phyloP scores from a whole-genome alignment of 1,284 basidiomycete genomes.

The Crucibulum cyathiforme region DNA sequence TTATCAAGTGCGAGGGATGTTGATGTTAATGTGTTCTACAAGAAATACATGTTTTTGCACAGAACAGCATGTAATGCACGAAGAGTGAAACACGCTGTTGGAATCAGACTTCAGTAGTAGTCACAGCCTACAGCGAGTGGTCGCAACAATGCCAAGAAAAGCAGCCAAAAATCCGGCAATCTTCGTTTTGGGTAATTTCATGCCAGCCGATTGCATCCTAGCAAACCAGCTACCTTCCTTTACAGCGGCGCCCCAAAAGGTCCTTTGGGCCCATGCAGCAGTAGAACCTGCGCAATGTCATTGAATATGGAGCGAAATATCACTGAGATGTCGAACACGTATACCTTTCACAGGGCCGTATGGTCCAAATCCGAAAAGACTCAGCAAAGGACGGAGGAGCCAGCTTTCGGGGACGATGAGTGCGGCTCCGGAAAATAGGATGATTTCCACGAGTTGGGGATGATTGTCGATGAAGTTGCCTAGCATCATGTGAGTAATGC shows the following conservation, averaged over 20 bases:
- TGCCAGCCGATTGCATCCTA: constrained; percentile 17
- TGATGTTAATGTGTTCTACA: too few species aligned
- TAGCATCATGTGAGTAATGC: neutral
- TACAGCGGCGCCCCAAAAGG: constrained; percentile 22
- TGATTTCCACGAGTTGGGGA: constrained; percentile 19
- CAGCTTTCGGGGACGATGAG: constrained; percentile 24
- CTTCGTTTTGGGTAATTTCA: constrained; percentile 6
- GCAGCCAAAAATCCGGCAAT: too few species aligned
- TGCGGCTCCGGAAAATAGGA: constrained; percentile 17
- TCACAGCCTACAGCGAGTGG: too few species aligned
- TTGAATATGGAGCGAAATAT: neutral
- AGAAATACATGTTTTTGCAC: too few species aligned
- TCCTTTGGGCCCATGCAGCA: constrained; percentile 27
- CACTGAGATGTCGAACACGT: neutral
- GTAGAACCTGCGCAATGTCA: constrained; percentile 14
- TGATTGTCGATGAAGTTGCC: constrained; percentile 25
- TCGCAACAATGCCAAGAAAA: too few species aligned
- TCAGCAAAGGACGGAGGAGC: constrained; percentile 25
- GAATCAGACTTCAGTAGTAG: too few species aligned
- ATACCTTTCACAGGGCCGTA: constrained; percentile 28
- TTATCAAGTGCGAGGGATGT: too few species aligned
- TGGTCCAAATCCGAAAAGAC: constrained; percentile 32
- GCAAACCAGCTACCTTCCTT: constrained; percentile 25
- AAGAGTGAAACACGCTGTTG: too few species aligned
- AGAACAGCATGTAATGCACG: too few species aligned